phyloP scores from a whole-genome alignment of 768 basidiomycete species.

The Erythrobasidium yunnanense region DNA sequence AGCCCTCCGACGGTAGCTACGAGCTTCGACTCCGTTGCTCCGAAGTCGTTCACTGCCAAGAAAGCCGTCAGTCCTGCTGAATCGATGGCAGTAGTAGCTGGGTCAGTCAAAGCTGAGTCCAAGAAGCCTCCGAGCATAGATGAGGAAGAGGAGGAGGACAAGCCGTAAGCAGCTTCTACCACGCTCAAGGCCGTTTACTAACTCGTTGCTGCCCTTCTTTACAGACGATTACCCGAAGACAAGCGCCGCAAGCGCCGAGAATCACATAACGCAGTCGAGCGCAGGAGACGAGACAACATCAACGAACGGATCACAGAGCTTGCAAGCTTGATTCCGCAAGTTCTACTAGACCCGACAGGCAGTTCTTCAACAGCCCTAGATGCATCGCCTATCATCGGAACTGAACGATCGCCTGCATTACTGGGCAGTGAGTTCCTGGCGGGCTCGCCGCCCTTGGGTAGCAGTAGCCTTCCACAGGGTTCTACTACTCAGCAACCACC shows the following conservation, averaged over 20 bases:
- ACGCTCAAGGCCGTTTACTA: neutral
- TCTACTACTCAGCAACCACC: constrained; percentile 10
- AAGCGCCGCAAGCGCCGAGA: constrained; percentile 70
- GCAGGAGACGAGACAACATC: constrained; percentile 77
- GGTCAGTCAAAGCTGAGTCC: no score
- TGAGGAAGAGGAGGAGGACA: neutral
- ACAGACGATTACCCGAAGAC: constrained; percentile 44
- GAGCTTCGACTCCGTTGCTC: neutral
- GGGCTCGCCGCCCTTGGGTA: no score
- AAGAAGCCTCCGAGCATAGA: neutral
- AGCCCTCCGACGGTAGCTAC: neutral
- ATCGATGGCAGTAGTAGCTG: no score
- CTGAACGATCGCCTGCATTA: no score
- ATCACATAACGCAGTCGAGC: constrained; percentile 84
- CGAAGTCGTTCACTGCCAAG: neutral
- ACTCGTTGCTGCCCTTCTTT: neutral
- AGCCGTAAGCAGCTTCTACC: neutral
- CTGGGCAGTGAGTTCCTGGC: no score
- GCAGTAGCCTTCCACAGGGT: no score
- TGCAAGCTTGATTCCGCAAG: constrained; percentile 76
- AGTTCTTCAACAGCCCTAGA: neutral
- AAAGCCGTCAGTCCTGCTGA: no score
- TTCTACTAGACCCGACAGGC: constrained; percentile 47
- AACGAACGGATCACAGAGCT: constrained; percentile 90
- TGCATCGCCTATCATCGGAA: no score